phyloP scores from a whole-genome alignment of 2,329 filamentous ascomycete species.

The Fusarium sp. region DNA sequence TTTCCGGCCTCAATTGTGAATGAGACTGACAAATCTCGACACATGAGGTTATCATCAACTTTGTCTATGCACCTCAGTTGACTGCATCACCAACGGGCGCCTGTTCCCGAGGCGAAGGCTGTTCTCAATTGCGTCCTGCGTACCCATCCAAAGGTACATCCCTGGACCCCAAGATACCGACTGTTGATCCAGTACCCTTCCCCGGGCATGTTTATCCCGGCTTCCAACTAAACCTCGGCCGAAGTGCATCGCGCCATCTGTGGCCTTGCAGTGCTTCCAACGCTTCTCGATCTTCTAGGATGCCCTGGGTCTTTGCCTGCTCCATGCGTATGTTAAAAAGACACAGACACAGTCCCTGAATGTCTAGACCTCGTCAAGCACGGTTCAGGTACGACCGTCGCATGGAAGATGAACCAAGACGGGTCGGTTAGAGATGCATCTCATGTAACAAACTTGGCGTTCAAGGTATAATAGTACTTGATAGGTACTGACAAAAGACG shows the following conservation, averaged over 20 bases:
- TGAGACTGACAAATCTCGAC: neutral
- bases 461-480: conserved; percentile 12
- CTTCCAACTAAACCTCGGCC: conserved; percentile 39
- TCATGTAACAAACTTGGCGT: conserved; percentile 22
- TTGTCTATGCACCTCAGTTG: neutral
- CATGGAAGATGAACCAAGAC: conserved; percentile 24
- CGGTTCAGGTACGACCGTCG: conserved; percentile 30
- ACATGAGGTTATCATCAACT: conserved; percentile 29
- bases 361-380: conserved; percentile 15
- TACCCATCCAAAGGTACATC: neutral
- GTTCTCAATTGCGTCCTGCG: neutral
- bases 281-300: conserved; percentile 32
- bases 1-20: neutral
- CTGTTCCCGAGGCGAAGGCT: neutral
- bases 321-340: conserved; percentile 30
- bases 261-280: conserved; percentile 31
- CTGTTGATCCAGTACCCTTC: conserved; percentile 12
- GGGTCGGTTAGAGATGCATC: conserved; percentile 28
- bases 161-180: conserved; percentile 16
- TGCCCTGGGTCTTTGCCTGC: conserved; percentile 33
- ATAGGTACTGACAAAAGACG: neutral
- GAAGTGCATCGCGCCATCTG: conserved; percentile 45
- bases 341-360: conserved; percentile 11
- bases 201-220: conserved; percentile 23
- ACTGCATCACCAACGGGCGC: neutral